Conservation (phyloP, 306 rosid genomes). For the Pyrus bretschneideri region DNA sequence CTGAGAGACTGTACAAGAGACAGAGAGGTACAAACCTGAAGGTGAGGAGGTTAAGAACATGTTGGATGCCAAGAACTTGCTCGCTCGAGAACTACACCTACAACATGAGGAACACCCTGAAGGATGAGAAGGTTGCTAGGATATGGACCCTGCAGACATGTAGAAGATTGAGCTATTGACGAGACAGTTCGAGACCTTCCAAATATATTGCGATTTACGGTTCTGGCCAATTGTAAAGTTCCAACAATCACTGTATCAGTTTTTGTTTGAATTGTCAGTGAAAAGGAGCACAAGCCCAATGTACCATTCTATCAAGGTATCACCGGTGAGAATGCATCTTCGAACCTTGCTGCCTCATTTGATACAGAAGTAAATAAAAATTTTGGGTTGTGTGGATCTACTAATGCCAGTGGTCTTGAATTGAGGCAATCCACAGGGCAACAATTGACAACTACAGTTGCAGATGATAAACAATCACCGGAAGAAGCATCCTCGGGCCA, state of each 20-base stretch:
- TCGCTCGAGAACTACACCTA: slow-evolving; percentile 31
- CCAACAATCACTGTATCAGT: slow-evolving; percentile 4
- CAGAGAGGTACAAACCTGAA: slow-evolving; percentile 32
- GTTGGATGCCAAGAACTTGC: slow-evolving; percentile 33
- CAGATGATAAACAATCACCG: slow-evolving; percentile 12
- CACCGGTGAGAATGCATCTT: slow-evolving; percentile 8
- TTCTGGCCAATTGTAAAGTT: too few species aligned
- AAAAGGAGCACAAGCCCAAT: not conserved
- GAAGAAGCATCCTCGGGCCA: slow-evolving; percentile 16
- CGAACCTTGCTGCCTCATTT: not conserved
- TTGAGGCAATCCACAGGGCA: slow-evolving; percentile 23
- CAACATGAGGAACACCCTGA: slow-evolving; percentile 36
- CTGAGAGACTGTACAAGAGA: slow-evolving; percentile 42
- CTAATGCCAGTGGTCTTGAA: slow-evolving; percentile 3
- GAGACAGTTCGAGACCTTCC: slow-evolving; percentile 32
- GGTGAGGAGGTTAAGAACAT: slow-evolving; percentile 11
- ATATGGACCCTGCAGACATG: slow-evolving; percentile 23
- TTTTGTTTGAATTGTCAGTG: not conserved
- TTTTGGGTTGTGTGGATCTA: too few species aligned
- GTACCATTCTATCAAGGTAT: not conserved
- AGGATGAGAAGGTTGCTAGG: slow-evolving; percentile 31
- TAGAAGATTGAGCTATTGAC: slow-evolving; percentile 35
- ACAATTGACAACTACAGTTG: slow-evolving; percentile 7
- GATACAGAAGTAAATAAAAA: too few species aligned
- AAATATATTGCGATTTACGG: slow-evolving; percentile 22